Evolutionary conservation across 2,329 filamentous ascomycete species (phyloP).

Genomic region (Sarocladium strictum): DNA sequence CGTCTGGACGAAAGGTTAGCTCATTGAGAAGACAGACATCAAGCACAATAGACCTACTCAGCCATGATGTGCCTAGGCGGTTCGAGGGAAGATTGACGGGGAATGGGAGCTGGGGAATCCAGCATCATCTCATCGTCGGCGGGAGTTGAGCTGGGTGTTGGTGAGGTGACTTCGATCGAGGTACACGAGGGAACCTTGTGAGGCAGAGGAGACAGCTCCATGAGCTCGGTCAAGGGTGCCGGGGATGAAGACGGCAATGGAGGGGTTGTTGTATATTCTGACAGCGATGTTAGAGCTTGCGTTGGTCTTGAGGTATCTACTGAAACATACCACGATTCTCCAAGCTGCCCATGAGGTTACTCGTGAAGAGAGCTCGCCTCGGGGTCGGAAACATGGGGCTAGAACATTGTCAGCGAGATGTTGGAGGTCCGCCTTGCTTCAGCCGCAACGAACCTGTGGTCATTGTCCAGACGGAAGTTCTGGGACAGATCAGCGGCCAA

Average conservation of each 20-base stretch:
- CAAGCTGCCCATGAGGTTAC: slow-evolving; percentile 30
- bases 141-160: slow-evolving; percentile 54
- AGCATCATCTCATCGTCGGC: slow-evolving; percentile 42
- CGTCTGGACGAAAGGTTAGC: slow-evolving; percentile 41
- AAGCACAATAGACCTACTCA: slow-evolving; percentile 41
- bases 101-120: slow-evolving; percentile 48
- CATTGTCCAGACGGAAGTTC: slow-evolving; percentile 88
- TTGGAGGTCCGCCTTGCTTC: too few relatives aligned
- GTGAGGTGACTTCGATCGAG: slow-evolving; percentile 64
- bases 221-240: slow-evolving; percentile 62
- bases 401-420: slow-evolving; percentile 9
- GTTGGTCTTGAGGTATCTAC: background rate
- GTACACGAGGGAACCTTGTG: slow-evolving; percentile 70
- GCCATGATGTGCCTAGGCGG: slow-evolving; percentile 39
- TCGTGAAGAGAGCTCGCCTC: slow-evolving; percentile 34
- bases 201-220: slow-evolving; percentile 91
- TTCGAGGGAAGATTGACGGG: slow-evolving; percentile 42
- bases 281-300: slow-evolving; percentile 16
- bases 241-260: slow-evolving; percentile 80
- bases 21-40: slow-evolving; percentile 13
- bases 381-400: slow-evolving; percentile 37
- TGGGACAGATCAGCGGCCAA: slow-evolving; percentile 91
- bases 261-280: slow-evolving; percentile 76
- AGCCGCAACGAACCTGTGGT: slow-evolving; percentile 61
- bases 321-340: slow-evolving; percentile 27